phyloP scores from a whole-genome alignment of 495 filamentous ascomycete species.

The Aspergillus asperescens region DNA sequence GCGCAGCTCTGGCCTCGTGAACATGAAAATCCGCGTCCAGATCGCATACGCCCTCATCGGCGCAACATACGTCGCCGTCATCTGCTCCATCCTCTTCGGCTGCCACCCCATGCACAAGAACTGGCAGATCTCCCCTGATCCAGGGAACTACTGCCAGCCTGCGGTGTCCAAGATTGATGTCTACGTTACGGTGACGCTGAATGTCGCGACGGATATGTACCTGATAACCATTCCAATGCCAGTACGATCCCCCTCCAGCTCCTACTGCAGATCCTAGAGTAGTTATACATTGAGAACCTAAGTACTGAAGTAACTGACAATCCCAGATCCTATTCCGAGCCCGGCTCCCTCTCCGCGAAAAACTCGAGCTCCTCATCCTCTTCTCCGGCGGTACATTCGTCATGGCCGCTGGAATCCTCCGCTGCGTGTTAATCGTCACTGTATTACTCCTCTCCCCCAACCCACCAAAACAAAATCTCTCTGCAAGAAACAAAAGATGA shows the following conservation, averaged over 20 bases:
- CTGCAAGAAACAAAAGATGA: not conserved
- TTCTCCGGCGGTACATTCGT: conserved; percentile 57
- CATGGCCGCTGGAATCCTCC: conserved; percentile 55
- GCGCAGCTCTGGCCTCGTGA: conserved; percentile 41
- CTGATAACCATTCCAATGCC: conserved; percentile 51
- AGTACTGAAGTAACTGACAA: too few species aligned
- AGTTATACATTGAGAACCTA: too few species aligned
- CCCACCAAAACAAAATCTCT: conserved; percentile 7
- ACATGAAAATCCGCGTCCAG: conserved; percentile 47
- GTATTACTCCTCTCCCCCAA: conserved; percentile 24
- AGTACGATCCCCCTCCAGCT: conserved; percentile 35
- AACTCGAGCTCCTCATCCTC: conserved; percentile 49
- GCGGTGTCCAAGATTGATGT: conserved; percentile 44
- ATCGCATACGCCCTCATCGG: conserved; percentile 49
- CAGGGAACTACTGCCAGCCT: conserved; percentile 48
- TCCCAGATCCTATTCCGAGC: conserved; percentile 48
- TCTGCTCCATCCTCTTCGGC: conserved; percentile 49
- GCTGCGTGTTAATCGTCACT: conserved; percentile 52
- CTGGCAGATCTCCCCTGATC: conserved; percentile 55
- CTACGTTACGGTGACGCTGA: conserved; percentile 46
- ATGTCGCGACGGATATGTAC: conserved; percentile 51
- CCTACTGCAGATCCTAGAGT: too few species aligned
- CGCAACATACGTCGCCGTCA: conserved; percentile 48
- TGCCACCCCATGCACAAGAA: conserved; percentile 51
- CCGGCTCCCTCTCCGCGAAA: conserved; percentile 45